These are phyloP conservation scores for Mentha longifolia DNA, from an alignment of 257 asterid genomes.

Conservation along the genomic window DNA sequence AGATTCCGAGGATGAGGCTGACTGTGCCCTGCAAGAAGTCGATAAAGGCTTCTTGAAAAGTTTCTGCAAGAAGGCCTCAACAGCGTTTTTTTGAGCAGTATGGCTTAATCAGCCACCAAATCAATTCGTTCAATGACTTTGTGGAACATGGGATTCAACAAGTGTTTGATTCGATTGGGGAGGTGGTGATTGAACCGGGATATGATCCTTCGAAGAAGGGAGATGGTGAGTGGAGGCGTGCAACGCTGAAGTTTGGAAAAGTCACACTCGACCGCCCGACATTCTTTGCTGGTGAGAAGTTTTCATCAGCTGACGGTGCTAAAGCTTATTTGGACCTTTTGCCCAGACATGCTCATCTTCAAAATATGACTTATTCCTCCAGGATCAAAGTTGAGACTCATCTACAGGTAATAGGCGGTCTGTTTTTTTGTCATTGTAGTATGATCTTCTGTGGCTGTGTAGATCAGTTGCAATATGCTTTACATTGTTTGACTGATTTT, in stretches of 20 bases:
- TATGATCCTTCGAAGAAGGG: constrained; percentile 82
- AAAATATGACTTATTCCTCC: constrained; percentile 84
- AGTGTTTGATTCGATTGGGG: constrained; percentile 78
- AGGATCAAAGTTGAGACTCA: constrained; percentile 64
- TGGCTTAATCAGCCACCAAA: constrained; percentile 82
- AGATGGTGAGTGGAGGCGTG: constrained; percentile 81
- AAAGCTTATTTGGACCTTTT: constrained; percentile 49
- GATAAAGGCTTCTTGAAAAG: constrained; percentile 46
- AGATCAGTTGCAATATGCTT: constrained; percentile 12
- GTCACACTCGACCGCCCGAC: constrained; percentile 68
- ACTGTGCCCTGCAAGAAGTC: constrained; percentile 47
- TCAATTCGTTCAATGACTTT: constrained; percentile 79
- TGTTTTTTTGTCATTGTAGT: constrained; percentile 1
- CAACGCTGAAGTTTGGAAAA: constrained; percentile 75
- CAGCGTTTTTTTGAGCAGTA: constrained; percentile 68
- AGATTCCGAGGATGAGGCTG: constrained; percentile 56
- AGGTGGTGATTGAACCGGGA: constrained; percentile 72
- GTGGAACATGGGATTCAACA: constrained; percentile 65
- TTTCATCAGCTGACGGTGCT: constrained; percentile 53
- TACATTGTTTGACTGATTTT: no score
- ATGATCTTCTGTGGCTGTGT: neutral
- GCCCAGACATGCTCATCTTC: constrained; percentile 96
- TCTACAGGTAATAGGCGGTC: constrained; percentile 55
- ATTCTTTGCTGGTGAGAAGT: constrained; percentile 67
- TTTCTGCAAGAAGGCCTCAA: constrained; percentile 70